A percentile compares a stretch with the other conserved stretches of the same genome.
Evolutionary conservation across 495 filamentous ascomycete species (phyloP).

Genomic region (Parathielavia hyrcaniae): DNA sequence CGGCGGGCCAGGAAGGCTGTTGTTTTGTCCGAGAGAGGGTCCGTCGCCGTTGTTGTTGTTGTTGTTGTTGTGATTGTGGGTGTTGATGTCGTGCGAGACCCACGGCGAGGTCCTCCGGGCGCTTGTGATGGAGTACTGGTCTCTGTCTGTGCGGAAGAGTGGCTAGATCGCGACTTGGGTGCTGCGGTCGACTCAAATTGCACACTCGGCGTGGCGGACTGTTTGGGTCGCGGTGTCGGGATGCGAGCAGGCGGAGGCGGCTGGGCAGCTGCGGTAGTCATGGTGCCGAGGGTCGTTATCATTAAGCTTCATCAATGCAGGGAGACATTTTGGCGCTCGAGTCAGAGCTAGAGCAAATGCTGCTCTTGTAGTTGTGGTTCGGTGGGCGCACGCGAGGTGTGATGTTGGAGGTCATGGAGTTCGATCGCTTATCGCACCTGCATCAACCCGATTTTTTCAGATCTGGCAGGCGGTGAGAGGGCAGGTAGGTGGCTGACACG

Average conservation of each 20-base stretch:
- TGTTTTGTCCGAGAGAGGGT: slow-evolving; percentile 47
- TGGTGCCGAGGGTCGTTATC: slow-evolving; percentile 17
- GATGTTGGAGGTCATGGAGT: slow-evolving; percentile 5
- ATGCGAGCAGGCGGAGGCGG: slow-evolving; percentile 21
- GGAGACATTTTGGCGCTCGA: slow-evolving; percentile 2
- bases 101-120: slow-evolving; percentile 25
- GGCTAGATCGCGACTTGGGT: slow-evolving; percentile 7
- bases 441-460: slow-evolving; percentile 3
- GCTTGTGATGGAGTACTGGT: slow-evolving; percentile 1
- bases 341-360: not conserved
- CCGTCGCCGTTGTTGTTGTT: too few species aligned
- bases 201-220: slow-evolving; percentile 13
- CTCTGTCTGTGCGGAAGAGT: slow-evolving; percentile 3
- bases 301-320: not conserved
- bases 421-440: slow-evolving; percentile 19
- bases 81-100: slow-evolving; percentile 25
- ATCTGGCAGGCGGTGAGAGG: slow-evolving; percentile 28
- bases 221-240: slow-evolving; percentile 22
- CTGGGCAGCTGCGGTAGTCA: slow-evolving; percentile 27
- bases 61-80: too few species aligned
- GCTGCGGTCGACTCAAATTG: slow-evolving; percentile 14
- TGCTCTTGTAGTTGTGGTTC: slow-evolving; percentile 8
- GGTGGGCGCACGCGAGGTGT: not conserved
- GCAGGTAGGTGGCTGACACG: too few species aligned
- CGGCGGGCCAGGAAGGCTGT: slow-evolving; percentile 48